A percentile compares a stretch with the other conserved stretches of the same genome.
phyloP scores from a whole-genome alignment of 768 basidiomycete genomes.

The Glaciozyma martinii region DNA sequence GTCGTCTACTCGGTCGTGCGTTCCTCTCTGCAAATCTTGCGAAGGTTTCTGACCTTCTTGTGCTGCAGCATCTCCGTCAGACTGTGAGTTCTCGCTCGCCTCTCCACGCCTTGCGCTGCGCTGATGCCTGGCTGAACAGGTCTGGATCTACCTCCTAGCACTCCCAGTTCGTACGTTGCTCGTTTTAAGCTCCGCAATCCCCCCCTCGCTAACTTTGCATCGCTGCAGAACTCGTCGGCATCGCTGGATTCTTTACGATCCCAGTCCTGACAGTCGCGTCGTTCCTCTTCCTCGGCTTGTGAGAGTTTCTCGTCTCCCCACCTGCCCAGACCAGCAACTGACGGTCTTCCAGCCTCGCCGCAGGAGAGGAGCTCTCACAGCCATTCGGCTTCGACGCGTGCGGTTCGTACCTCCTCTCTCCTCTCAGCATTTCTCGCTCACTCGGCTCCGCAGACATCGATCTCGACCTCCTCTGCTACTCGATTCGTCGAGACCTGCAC shows the following conservation, averaged over 20 bases:
- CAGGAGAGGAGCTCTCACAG: background rate
- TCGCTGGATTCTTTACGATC: background rate
- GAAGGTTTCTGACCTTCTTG: background rate
- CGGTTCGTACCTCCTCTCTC: background rate
- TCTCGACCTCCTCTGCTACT: background rate
- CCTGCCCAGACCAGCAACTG: background rate
- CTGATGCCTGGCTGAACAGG: too few species aligned
- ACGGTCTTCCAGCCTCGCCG: background rate
- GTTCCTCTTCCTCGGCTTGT: constrained; percentile 5
- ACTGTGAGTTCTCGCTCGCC: background rate
- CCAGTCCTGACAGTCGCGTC: background rate
- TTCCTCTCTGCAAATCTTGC: background rate
- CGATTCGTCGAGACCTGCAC: background rate
- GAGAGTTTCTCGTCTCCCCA: background rate
- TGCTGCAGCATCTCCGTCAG: background rate
- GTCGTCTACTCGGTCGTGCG: background rate
- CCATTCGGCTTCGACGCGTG: background rate
- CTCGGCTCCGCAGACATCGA: background rate
- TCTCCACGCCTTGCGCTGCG: too few species aligned
- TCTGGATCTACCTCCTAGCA: constrained; percentile 1
- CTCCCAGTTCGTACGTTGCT: background rate
- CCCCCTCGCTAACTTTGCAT: too few species aligned
- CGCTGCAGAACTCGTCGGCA: background rate
- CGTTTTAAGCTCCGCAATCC: too few species aligned
- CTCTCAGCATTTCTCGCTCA: background rate